Conservation (phyloP, 257 asterid species). For the Hygrophila difformis region DNA sequence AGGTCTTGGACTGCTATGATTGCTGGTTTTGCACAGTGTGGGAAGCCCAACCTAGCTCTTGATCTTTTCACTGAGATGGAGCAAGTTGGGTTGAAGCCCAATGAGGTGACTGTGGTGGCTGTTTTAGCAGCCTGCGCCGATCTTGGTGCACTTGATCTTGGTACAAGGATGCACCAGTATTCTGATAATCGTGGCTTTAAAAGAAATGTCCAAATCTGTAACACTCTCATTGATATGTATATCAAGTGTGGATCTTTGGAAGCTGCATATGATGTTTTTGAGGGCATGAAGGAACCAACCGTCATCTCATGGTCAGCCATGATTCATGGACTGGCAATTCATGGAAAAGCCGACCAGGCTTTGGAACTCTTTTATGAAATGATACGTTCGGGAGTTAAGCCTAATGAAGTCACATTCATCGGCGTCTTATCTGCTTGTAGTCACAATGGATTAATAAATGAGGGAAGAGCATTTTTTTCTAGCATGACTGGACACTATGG, state of each 20-base stretch:
- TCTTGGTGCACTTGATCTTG: slow-evolving; percentile 52
- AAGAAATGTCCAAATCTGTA: slow-evolving; percentile 32
- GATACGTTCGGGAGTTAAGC: slow-evolving; percentile 39
- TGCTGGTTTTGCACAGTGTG: slow-evolving; percentile 50
- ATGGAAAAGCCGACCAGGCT: slow-evolving; percentile 47
- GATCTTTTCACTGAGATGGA: slow-evolving; percentile 43
- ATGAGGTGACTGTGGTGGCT: slow-evolving; percentile 60
- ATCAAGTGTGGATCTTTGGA: slow-evolving; percentile 56
- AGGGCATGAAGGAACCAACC: slow-evolving; percentile 34
- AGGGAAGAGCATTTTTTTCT: slow-evolving; percentile 36
- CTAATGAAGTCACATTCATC: slow-evolving; percentile 51
- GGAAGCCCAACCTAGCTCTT: slow-evolving; percentile 51
- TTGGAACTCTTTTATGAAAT: slow-evolving; percentile 39
- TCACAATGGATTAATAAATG: slow-evolving; percentile 47
- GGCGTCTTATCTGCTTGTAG: slow-evolving; percentile 63
- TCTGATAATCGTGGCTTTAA: slow-evolving; percentile 27
- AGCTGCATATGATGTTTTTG: slow-evolving; percentile 38
- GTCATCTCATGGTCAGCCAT: slow-evolving; percentile 64
- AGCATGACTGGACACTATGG: slow-evolving; percentile 44
- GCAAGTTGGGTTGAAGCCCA: slow-evolving; percentile 31
- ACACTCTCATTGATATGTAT: slow-evolving; percentile 59
- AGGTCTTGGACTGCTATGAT: slow-evolving; percentile 70
- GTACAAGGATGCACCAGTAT: slow-evolving; percentile 43
- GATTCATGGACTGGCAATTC: slow-evolving; percentile 64
- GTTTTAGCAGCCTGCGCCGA: slow-evolving; percentile 61